Base-by-base conservation (phyloP, 2,329 filamentous ascomycete genomes). In the Xylariaceae sp. region DNA sequence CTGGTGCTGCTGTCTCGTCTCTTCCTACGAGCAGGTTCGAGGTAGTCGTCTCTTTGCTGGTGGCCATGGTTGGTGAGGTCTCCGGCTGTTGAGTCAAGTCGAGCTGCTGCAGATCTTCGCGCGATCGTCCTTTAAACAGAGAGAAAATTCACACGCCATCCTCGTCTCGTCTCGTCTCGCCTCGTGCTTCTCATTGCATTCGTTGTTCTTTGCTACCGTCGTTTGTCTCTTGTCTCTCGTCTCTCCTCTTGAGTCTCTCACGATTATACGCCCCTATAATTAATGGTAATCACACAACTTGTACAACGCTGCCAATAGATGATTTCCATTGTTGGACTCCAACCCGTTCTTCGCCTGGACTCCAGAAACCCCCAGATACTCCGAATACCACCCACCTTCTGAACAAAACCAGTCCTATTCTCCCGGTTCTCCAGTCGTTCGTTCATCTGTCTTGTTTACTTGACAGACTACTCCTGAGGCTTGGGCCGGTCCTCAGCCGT, bases 231-330 rank as follows among this genome's bases (percentile, higher is more conserved):
- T 11, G 4, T 5, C n/a, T n/a, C 13, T 45, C n/a, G 2, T 45
- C 34, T 52, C 52, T 49, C 45, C 34, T 57, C n/a, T 37, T 17
- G 42, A 34, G 39, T 39, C 30, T 48, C 45, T 53, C 56, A 49
- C 48, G 34, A 53, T 42, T 18, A 53, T 34, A 55, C 59, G 39
- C 48, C 23, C 50, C 30, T 47, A 58, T 59, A 42, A 52, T 61
- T 42, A 61, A 57, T 58, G 51, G 42, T 61, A 59, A 57, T 59
- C 23, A 55, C 13, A 13, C 42, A n/a, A n/a, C n/a, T 45, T n/a
- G 42, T 42, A 48, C 51, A 30, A 42, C 45, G 51, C 47, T 44
- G 52, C 57, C 42, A 10, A 59, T 51, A 57, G 42, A 53, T 37
- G 44, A 44, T 56, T 30, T 51, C 57, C 15, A 17, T 58, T 53